Evolutionary conservation across 441 rosid species (phyloP).

Genomic region (Populus hybrid): DNA sequence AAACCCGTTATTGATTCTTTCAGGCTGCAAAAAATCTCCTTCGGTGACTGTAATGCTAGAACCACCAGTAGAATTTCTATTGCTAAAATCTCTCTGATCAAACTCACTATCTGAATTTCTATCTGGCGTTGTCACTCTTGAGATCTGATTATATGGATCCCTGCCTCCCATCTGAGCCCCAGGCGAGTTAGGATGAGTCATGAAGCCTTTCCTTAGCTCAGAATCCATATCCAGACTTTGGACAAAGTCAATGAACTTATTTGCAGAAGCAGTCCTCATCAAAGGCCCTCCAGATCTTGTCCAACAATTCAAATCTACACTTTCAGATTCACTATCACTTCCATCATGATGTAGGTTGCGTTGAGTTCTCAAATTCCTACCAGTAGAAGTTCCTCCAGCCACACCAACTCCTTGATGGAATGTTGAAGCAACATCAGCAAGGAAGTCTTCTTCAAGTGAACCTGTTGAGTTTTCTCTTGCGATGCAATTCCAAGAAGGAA

Average conservation of each 20-base stretch:
- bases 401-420: slow-evolving; percentile 49
- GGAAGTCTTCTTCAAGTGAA: slow-evolving; percentile 73
- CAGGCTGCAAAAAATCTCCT: slow-evolving; percentile 84
- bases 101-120: slow-evolving; percentile 39
- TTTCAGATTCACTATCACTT: slow-evolving; percentile 80
- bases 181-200: slow-evolving; percentile 46
- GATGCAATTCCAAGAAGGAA: slow-evolving; percentile 96
- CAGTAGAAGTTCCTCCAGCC: slow-evolving; percentile 30
- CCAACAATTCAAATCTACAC: slow-evolving; percentile 72
- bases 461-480: slow-evolving; percentile 96
- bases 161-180: slow-evolving; percentile 38
- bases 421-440: slow-evolving; percentile 42
- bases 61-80: slow-evolving; percentile 22
- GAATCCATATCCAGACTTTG: slow-evolving; percentile 59
- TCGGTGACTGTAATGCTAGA: slow-evolving; percentile 66
- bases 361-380: slow-evolving; percentile 39
- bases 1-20: slow-evolving; percentile 58
- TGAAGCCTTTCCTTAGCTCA: slow-evolving; percentile 44
- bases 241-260: slow-evolving; percentile 68
- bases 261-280: slow-evolving; percentile 94
- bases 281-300: slow-evolving; percentile 95
- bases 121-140: slow-evolving; percentile 40
- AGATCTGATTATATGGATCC: slow-evolving; percentile 37
- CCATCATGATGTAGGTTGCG: slow-evolving; percentile 49
- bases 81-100: slow-evolving; percentile 37